These are phyloP conservation scores for Globisporangium lucens DNA, from an alignment of 352 stramenopile species.

Conservation along the genomic window DNA sequence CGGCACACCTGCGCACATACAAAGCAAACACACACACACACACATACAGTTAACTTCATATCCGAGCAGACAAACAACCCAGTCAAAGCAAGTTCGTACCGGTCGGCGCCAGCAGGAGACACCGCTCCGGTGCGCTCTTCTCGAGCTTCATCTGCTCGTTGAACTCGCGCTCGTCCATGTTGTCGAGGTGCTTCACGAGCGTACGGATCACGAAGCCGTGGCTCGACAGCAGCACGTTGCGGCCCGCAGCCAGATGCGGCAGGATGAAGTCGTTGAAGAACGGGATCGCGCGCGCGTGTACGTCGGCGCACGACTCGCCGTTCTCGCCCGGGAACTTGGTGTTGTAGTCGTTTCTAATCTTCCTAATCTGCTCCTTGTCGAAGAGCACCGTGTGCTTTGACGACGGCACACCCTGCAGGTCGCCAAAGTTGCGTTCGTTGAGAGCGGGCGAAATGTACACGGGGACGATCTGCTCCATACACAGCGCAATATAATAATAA, in stretches of 20 bases:
- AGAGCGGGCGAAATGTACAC: conserved; percentile 78
- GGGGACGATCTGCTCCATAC: conserved; percentile 48
- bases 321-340: conserved; percentile 78
- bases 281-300: conserved; percentile 70
- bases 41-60: not conserved
- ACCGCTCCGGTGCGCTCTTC: conserved; percentile 72
- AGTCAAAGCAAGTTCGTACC: conserved; percentile 28
- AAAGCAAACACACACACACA: not conserved
- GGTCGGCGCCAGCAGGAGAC: conserved; percentile 68
- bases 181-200: conserved; percentile 81
- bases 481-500: not conserved
- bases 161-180: conserved; percentile 72
- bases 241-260: conserved; percentile 63
- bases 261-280: conserved; percentile 80
- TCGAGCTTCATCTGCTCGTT: conserved; percentile 84
- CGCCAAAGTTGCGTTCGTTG: conserved; percentile 84
- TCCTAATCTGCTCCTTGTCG: conserved; percentile 67
- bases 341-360: conserved; percentile 79
- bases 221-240: conserved; percentile 77
- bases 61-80: not conserved
- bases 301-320: conserved; percentile 79
- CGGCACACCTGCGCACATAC: conserved; percentile 44
- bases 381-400: conserved; percentile 72
- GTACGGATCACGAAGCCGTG: conserved; percentile 85
- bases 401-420: conserved; percentile 76